Conservation (phyloP, 2,329 filamentous ascomycete genomes). For the Bipolaris cookei region DNA sequence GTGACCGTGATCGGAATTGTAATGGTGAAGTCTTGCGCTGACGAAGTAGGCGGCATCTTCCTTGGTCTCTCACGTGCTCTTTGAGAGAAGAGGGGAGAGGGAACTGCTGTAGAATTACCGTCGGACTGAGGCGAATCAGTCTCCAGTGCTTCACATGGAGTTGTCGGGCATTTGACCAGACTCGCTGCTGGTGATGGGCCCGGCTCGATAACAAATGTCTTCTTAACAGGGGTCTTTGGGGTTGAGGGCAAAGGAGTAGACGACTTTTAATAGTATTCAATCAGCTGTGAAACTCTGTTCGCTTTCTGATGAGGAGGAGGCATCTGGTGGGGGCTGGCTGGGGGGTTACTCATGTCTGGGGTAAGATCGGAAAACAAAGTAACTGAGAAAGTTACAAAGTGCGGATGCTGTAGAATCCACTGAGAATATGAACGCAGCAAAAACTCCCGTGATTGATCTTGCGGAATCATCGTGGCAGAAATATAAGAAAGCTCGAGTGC, state of each 20-base stretch:
- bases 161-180: not conserved
- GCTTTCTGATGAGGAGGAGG: not conserved
- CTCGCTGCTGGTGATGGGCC: not conserved
- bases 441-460: not conserved
- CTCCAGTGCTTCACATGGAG: not conserved
- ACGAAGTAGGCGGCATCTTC: not conserved
- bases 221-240: not conserved
- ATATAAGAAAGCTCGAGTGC: not conserved
- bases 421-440: too few relatives aligned
- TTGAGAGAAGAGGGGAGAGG: not conserved
- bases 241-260: not conserved
- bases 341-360: not conserved
- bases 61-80: not conserved
- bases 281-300: not conserved
- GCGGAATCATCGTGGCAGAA: not conserved
- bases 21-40: not conserved
- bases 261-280: not conserved
- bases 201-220: not conserved
- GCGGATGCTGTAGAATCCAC: not conserved
- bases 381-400: not conserved
- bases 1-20: not conserved
- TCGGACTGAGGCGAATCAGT: not conserved
- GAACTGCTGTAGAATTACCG: not conserved
- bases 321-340: not conserved
- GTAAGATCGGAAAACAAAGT: not conserved